phyloP scores from a whole-genome alignment of 192 early-diverging fungal species.

The Coemansia reversa region DNA sequence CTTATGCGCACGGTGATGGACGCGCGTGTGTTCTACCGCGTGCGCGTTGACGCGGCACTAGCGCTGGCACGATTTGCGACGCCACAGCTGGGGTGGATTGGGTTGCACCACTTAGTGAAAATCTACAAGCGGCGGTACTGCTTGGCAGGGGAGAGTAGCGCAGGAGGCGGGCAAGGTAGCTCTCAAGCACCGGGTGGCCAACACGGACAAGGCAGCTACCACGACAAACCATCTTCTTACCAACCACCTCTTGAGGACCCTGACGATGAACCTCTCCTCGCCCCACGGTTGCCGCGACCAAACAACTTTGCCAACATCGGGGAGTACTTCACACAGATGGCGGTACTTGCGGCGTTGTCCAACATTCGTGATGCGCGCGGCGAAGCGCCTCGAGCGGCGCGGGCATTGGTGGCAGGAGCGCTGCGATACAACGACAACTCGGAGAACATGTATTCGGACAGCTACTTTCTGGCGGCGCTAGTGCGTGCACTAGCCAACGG shows the following conservation, averaged over 20 bases:
- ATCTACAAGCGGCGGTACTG: constrained; percentile 77
- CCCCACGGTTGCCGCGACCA: constrained; percentile 65
- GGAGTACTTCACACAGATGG: constrained; percentile 93
- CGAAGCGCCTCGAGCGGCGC: constrained; percentile 61
- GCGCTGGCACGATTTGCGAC: constrained; percentile 65
- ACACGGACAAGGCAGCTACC: no score
- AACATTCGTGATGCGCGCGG: constrained; percentile 65
- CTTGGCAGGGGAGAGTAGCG: constrained; percentile 34
- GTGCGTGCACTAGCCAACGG: constrained; percentile 70
- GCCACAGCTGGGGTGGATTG: constrained; percentile 62
- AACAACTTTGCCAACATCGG: constrained; percentile 86
- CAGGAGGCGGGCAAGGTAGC: constrained; percentile 8
- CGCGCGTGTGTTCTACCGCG: constrained; percentile 77
- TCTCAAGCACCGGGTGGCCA: no score
- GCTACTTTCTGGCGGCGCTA: constrained; percentile 73
- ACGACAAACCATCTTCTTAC: background rate
- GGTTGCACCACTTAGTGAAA: constrained; percentile 69
- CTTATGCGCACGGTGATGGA: constrained; percentile 77
- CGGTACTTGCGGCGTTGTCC: constrained; percentile 70
- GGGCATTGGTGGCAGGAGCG: constrained; percentile 71
- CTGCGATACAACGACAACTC: constrained; percentile 92
- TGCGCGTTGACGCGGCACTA: constrained; percentile 77
- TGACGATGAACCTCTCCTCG: constrained; percentile 17
- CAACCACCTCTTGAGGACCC: background rate
- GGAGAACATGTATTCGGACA: constrained; percentile 80